Evolutionary conservation across 441 rosid genomes (phyloP).

Genomic region (Eutrema salsugineum): DNA sequence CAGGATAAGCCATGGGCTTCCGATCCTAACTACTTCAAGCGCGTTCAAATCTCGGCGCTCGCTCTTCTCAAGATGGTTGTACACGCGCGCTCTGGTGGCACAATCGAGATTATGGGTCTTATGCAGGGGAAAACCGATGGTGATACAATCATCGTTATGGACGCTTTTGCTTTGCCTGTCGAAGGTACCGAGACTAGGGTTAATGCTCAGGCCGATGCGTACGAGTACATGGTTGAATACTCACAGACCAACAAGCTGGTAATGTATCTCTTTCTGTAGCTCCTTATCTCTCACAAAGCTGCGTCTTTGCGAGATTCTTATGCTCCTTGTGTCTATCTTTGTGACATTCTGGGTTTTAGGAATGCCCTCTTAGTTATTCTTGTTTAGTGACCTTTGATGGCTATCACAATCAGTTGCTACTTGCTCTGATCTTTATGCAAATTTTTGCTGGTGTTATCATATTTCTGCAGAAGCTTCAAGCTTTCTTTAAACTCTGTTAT

Average conservation of each 20-base stretch:
- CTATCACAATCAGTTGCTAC: neutral
- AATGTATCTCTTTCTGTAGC: neutral
- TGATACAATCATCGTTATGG: conserved; percentile 94
- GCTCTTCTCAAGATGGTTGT: conserved; percentile 99
- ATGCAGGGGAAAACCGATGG: conserved; percentile 99
- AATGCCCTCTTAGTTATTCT: neutral
- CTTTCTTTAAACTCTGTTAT: no score
- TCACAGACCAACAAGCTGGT: conserved; percentile 97
- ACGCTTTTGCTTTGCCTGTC: conserved; percentile 95
- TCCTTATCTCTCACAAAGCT: neutral
- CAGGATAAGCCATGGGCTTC: conserved; percentile 93
- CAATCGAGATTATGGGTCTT: conserved; percentile 97
- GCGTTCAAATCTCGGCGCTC: conserved; percentile 95
- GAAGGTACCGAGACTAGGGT: conserved; percentile 99
- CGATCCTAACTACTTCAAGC: conserved; percentile 95
- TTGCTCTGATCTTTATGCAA: neutral
- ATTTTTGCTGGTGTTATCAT: neutral
- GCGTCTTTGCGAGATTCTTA: neutral
- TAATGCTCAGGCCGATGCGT: conserved; percentile 98
- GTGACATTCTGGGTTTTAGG: neutral
- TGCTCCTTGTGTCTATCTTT: neutral
- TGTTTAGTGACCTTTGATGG: neutral
- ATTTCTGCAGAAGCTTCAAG: neutral
- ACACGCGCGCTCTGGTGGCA: conserved; percentile 99
- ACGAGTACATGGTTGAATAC: conserved; percentile 96